phyloP scores from a whole-genome alignment of 176 grass and related monocot genomes.

The sorghum (Sorghum bicolor) region DNA sequence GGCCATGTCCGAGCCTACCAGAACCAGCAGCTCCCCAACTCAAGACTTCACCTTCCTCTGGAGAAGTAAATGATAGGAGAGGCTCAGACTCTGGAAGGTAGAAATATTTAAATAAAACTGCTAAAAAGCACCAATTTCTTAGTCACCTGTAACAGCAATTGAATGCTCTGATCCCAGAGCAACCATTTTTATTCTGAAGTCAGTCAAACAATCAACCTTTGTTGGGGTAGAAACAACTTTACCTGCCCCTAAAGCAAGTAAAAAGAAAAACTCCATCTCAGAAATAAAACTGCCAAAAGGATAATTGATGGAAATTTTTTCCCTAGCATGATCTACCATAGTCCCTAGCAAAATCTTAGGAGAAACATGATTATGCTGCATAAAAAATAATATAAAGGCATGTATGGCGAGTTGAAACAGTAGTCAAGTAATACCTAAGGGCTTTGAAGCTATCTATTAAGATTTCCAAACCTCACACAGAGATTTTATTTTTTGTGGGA shows the following conservation, averaged over 20 bases:
- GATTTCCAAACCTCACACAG: not conserved
- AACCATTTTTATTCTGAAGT: conserved; percentile 60
- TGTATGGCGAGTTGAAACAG: not conserved
- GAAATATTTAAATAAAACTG: not conserved
- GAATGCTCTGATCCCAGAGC: conserved; percentile 93
- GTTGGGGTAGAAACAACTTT: conserved; percentile 60
- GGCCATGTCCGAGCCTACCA: conserved; percentile 89
- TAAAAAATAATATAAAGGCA: not conserved
- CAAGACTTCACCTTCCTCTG: conserved; percentile 74
- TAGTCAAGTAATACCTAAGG: not conserved
- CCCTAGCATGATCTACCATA: not conserved
- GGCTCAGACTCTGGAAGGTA: conserved; percentile 9
- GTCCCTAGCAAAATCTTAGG: conserved; percentile 11
- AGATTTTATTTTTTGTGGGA: not conserved
- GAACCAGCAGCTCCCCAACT: conserved; percentile 90
- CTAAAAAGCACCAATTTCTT: not conserved
- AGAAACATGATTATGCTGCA: conserved; percentile 8
- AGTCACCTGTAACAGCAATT: conserved; percentile 73
- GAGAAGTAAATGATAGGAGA: not conserved
- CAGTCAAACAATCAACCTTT: conserved; percentile 75
- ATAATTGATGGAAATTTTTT: not conserved
- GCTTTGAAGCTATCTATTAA: not conserved
- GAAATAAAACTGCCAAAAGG: not conserved
- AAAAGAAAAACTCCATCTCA: not conserved
- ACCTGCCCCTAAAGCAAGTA: conserved; percentile 48